phyloP scores from a whole-genome alignment of 208 protist species.

The Acanthamoeba healyi region DNA sequence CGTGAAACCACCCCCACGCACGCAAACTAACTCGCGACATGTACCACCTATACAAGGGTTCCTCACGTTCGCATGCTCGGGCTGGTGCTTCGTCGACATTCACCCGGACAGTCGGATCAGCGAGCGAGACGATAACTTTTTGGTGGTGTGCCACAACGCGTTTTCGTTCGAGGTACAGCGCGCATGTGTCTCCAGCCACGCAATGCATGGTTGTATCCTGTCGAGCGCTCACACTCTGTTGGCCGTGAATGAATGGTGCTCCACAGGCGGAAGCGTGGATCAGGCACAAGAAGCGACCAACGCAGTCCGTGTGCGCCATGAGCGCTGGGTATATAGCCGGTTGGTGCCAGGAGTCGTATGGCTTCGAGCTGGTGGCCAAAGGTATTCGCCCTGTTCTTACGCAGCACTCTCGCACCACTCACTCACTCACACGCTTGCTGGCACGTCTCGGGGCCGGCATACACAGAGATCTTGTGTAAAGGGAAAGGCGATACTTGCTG shows the following conservation, averaged over 20 bases:
- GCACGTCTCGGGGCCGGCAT: no score
- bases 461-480: conserved; percentile 59
- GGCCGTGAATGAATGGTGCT: no score
- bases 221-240: no score
- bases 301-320: conserved; percentile 57
- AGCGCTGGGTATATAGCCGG: conserved; percentile 28
- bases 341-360: conserved; percentile 54
- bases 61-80: not conserved
- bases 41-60: not conserved
- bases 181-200: no score
- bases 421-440: no score
- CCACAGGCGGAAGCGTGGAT: conserved; percentile 29
- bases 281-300: conserved; percentile 22
- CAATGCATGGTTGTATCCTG: no score
- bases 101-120: conserved; percentile 34
- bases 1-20: not conserved
- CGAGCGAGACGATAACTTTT: conserved; percentile 64
- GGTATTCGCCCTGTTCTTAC: not conserved
- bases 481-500: conserved; percentile 36
- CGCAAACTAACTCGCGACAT: not conserved
- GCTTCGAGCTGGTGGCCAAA: conserved; percentile 23
- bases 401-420: no score
- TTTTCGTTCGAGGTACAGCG: conserved; percentile 20
- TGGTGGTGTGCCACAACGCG: conserved; percentile 22
- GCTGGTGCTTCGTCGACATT: conserved; percentile 53